Evolutionary conservation across 176 grass and related monocot genomes (phyloP), one percentile per base, ranked within the genome.

Genomic region (Avena eriantha): DNA sequence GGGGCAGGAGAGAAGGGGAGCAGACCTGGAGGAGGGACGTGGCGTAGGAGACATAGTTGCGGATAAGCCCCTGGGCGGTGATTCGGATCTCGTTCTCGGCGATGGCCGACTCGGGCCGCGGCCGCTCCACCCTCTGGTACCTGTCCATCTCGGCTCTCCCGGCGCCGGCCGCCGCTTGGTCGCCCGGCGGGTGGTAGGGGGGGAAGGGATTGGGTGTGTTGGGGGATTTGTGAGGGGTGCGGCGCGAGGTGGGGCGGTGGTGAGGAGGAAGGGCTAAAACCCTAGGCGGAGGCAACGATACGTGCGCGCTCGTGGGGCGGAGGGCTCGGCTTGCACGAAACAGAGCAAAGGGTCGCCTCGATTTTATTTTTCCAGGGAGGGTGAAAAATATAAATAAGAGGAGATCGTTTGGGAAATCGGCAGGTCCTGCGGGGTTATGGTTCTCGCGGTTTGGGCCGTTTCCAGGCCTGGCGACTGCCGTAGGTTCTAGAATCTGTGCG

Each of bases 1-100:
- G 67, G 55, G 48, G 59, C 35, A 18, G 66, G 16, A 60, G 48
- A 41, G 3, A 8, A 10, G 29, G 69, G 55, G 29, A 19, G 61
- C 47, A 46, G 19, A 89, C 87, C 89, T 84, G 94, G 86, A 86
- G 90, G 77, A 97, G 90, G 79, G 80, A 88, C 2, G 88, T 91
- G 86, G 84, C 87, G 68, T 92, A 94, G 88, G 74, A 90, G 86
- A 97, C 88, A 26, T 94, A 94, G 92, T 94, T 92, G 82, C 83
- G 86, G 92, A 92, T 93, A 84, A 92, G 94, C 85, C 87, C 90
- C 85, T 93, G 91, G 63, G 88, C 87, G 81, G 92, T 93, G 92
- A 98, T 98, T 88, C 96, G 90, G 82, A 98, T 93, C 93, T 98
- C 96, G 90, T 98, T 98, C 88, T 98, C 96, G 47, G 83, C 83